Evolutionary conservation across 169 alveolate genomes (phyloP), one percentile per base, ranked within the genome.

Genomic region (Plasmodium billcollinsi): DNA sequence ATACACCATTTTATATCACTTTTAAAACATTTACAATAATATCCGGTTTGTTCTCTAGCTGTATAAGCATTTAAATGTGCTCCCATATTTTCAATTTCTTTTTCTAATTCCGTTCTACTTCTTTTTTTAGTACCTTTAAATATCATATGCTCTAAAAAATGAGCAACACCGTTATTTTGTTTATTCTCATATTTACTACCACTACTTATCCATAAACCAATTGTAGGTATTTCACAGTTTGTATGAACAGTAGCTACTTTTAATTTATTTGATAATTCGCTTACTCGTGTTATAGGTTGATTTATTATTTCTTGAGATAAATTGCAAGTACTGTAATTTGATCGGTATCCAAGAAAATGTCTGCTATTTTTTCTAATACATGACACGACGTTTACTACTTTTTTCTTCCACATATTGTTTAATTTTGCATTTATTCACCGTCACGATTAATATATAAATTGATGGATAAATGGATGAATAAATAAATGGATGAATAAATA

Each of bases 61-160:
- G 99, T 98, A 90, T 98, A 98, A 9, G 99, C 99, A 93, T 98
- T 98, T 14, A 98, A 92, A 70, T 97, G 97, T 14, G 99, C 99
- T 12, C 99, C 99, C 94, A 97, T 92, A 78, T 97, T 96, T 85
- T 98, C 99, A 18, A 98, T 97, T 88, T 97, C 99, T 58, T 93
- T 93, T 94, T 98, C 99, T 71, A 98, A 92, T 80, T 97, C 96
- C 9, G 89, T 76, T 88, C 99, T 94, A 18, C 96, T 76, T 56
- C 99, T 93, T 67, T 95, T 97, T 58, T 92, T 92, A 3, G 99
- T 97, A 21, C 99, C 99, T 97, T 98, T 98, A 93, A 98, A 98
- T 49, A 97, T 97, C 95, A 98, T 92, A 88, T 98, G 99, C 94
- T 98, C 99, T 20, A 98, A 94, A 94, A 98, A 98, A 89, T 98